A percentile compares a stretch with the other conserved stretches of the same genome.
phyloP scores from a whole-genome alignment of 768 basidiomycete genomes.

The Phylloporus arenicola region DNA sequence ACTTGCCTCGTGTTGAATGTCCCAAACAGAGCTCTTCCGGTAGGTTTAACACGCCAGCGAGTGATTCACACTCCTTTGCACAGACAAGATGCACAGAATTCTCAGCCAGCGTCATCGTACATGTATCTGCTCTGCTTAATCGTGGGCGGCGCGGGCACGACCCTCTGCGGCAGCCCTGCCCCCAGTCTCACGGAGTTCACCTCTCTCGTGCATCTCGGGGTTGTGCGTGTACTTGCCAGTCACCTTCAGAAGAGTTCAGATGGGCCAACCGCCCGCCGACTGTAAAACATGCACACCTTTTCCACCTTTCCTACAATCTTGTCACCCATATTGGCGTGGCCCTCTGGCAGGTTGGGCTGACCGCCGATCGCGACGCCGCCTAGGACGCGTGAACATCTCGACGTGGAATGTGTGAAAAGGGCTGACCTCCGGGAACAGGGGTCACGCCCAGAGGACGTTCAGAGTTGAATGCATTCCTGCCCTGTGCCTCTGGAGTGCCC shows the following conservation, averaged over 20 bases:
- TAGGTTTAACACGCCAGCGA: too few relatives aligned
- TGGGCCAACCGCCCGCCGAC: background rate
- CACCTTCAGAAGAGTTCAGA: slow-evolving; percentile 31
- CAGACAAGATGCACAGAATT: too few relatives aligned
- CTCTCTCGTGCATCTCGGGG: slow-evolving; percentile 49
- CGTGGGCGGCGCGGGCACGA: slow-evolving; percentile 38
- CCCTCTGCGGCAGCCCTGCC: slow-evolving; percentile 44
- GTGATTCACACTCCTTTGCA: too few relatives aligned
- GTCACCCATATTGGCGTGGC: slow-evolving; percentile 43
- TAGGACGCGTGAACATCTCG: background rate
- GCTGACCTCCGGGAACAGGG: slow-evolving; percentile 32
- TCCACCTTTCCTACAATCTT: slow-evolving; percentile 56
- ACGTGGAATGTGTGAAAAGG: background rate
- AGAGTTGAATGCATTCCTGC: slow-evolving; percentile 25
- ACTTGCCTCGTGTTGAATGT: too few relatives aligned
- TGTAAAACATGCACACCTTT: slow-evolving; percentile 34
- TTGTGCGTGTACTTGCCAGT: slow-evolving; percentile 46
- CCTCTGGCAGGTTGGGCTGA: slow-evolving; percentile 21
- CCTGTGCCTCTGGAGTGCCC: too few relatives aligned
- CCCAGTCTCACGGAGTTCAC: slow-evolving; percentile 49
- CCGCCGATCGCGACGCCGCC: slow-evolving; percentile 27
- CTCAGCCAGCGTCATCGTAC: background rate
- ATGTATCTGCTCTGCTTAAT: slow-evolving; percentile 20
- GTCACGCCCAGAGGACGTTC: slow-evolving; percentile 35
- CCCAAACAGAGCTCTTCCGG: too few relatives aligned